Base-by-base conservation (phyloP, 225 moss, liverwort and hornwort species). In the Antitrichia curtipendula region DNA sequence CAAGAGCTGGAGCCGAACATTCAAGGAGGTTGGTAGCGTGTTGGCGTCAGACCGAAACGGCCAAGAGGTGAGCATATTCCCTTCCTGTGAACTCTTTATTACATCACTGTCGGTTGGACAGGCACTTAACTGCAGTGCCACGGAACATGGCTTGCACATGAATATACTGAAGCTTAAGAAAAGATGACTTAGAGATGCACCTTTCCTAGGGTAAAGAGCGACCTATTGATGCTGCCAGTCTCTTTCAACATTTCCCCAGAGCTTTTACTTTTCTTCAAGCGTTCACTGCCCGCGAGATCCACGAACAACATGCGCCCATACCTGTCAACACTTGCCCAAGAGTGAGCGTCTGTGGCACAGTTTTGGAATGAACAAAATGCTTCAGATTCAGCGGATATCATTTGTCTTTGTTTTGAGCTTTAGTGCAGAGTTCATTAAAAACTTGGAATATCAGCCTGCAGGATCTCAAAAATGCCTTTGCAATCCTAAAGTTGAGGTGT, bases 191-290 rank as follows among this genome's bases (percentile, higher is more conserved):
- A 10, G 84, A 81, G n/a, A 63, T 75, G 73, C 91, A 96, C 97
- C 93, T 99, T 99, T 89, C 98, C 98, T 80, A 97, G 95, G n/a
- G 98, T 97, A 87, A 97, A 99, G 71, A 99, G 95, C 11, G 98
- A 98, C 91, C 97, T 91, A 85, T 98, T 98, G 84, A 98, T 98
- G 89, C 94, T 98, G 56, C 98, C 98, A 5, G 98, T 98, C 81
- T 98, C 98, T 77, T 93, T 95, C 78, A 97, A 87, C 98, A 99
- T 99, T 80, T 97, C 97, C 29, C 98, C 98, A 38, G 86, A 92
- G 82, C 98, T 99, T 84, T 99, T 99, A 75, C 97, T 99, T 89
- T 99, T 99, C 85, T 99, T 99, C 75, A 99, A 86, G 53, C 97
- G 93, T 86, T 99, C 98, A 29, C 96, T 99, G 50, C 98, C 98